Evolutionary conservation across 768 basidiomycete genomes (phyloP), one percentile per base, ranked within the genome.

Genomic region (Boletus sp.): DNA sequence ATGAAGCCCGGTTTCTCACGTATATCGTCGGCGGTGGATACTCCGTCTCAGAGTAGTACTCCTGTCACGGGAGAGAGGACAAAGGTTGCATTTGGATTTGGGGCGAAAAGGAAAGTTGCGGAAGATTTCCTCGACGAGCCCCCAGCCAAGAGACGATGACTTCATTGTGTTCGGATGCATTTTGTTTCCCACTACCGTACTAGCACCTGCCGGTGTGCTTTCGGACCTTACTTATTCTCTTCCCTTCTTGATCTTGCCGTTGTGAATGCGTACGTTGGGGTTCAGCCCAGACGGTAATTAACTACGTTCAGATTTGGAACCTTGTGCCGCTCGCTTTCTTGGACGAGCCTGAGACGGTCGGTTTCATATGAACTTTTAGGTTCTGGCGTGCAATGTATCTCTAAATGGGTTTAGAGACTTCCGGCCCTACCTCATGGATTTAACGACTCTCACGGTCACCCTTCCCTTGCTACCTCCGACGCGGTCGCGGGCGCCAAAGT

Each of bases 31-130:
- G 75, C 80, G 8, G 71, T 76, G 35, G 70, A 72, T 35, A 83
- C 83, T 32, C 76, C 84, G 1, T 66, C 74, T 25, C 74, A 77
- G 23, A 60, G 64, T 21, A 81, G 80, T 9, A 85, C 85, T 0
- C 82, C 87, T 21, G 83, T 78, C 21, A 73, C 80, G 1, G 74
- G 73, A 1, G 90, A 92, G 64, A 79, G 90, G 48, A 79, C 83
- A 32, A 93, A 84, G 70, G 82, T 93, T 40, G 81, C 83, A 6
- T 84, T 93, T 67, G 88, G 88, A 11, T 81, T 93, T 65, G 85
- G 85, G 33, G 74, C 78, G 43, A 94, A 94, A 77, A 77, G 92
- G 64, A 93, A 93, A 67, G 88, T 87, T 5, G 81, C 70, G 1
- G 87, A 86, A 32, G 90, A 91, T 52, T 77, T 79, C n/a, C 70